Conservation (phyloP, 2,329 filamentous ascomycete genomes). For the Fusarium piperis region DNA sequence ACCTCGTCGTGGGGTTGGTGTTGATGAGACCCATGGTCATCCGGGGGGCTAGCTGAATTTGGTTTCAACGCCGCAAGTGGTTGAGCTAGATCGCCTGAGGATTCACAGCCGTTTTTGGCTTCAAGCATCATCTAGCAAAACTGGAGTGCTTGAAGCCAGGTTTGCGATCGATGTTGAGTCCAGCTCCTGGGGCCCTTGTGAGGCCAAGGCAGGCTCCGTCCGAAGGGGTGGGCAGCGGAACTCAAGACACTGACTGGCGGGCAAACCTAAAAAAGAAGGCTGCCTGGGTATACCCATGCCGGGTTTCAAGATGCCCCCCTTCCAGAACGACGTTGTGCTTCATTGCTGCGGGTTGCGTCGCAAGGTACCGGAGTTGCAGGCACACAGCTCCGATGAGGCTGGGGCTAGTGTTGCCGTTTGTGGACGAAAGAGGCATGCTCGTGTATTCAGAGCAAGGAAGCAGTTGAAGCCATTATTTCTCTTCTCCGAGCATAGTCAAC, state of each 20-base stretch:
- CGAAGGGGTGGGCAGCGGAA: background rate
- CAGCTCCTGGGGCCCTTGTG: background rate
- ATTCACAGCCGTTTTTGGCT: background rate
- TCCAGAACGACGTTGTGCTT: background rate
- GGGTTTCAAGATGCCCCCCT: background rate
- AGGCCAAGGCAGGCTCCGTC: background rate
- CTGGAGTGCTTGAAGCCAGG: background rate
- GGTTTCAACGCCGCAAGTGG: conserved; percentile 31
- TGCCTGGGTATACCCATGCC: background rate
- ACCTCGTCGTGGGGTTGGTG: conserved; percentile 15
- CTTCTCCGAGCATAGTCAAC: background rate
- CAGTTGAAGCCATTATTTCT: conserved; percentile 22
- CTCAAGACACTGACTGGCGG: background rate
- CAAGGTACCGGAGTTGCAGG: background rate
- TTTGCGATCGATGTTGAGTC: background rate
- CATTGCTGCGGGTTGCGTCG: background rate
- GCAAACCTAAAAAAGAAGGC: background rate
- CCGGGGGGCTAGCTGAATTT: conserved; percentile 32
- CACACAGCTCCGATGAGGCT: conserved; percentile 11
- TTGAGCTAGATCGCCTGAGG: conserved; percentile 15
- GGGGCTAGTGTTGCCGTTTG: background rate
- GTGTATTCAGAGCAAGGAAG: conserved; percentile 1
- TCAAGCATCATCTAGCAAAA: conserved; percentile 8
- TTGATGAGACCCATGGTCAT: conserved; percentile 4
- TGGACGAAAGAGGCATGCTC: background rate